Percentiles rank a stretch among this genome's conserved stretches.
Evolutionary conservation across 106 monocot species (phyloP).

Genomic region (Phalaenopsis aphrodite): DNA sequence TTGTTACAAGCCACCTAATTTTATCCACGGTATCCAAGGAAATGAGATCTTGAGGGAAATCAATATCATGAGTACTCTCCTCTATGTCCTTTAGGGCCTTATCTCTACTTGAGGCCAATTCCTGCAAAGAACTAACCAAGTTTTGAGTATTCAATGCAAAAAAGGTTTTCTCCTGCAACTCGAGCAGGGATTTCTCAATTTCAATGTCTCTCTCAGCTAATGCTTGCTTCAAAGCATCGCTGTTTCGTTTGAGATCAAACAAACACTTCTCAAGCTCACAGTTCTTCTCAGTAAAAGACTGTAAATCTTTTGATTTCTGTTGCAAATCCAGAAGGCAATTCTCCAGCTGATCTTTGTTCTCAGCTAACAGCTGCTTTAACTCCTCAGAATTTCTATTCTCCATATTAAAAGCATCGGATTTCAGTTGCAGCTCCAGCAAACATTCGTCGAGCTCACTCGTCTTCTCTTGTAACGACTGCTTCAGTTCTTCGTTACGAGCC

Average conservation of each 20-base stretch:
- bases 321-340: slow-evolving; percentile 37
- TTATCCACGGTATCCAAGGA: slow-evolving; percentile 40
- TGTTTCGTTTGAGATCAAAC: slow-evolving; percentile 41
- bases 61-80: slow-evolving; percentile 25
- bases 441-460: slow-evolving; percentile 43
- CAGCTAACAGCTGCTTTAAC: slow-evolving; percentile 31
- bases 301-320: slow-evolving; percentile 41
- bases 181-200: slow-evolving; percentile 39
- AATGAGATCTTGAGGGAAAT: slow-evolving; percentile 32
- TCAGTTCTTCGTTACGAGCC: slow-evolving; percentile 26
- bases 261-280: slow-evolving; percentile 50
- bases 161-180: slow-evolving; percentile 24
- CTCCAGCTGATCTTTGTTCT: slow-evolving; percentile 49
- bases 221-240: slow-evolving; percentile 22
- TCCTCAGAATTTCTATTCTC: slow-evolving; percentile 31
- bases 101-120: slow-evolving; percentile 36
- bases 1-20: slow-evolving; percentile 59
- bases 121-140: slow-evolving; percentile 48
- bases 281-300: slow-evolving; percentile 41
- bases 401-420: slow-evolving; percentile 33
- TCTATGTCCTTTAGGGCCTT: slow-evolving; percentile 47
- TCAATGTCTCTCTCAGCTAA: slow-evolving; percentile 29
- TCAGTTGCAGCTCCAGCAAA: slow-evolving; percentile 10
- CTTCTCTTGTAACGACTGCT: slow-evolving; percentile 43
- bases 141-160: slow-evolving; percentile 4